Evolutionary conservation across 441 rosid genomes (phyloP).

Genomic region (Viola pubescens): DNA sequence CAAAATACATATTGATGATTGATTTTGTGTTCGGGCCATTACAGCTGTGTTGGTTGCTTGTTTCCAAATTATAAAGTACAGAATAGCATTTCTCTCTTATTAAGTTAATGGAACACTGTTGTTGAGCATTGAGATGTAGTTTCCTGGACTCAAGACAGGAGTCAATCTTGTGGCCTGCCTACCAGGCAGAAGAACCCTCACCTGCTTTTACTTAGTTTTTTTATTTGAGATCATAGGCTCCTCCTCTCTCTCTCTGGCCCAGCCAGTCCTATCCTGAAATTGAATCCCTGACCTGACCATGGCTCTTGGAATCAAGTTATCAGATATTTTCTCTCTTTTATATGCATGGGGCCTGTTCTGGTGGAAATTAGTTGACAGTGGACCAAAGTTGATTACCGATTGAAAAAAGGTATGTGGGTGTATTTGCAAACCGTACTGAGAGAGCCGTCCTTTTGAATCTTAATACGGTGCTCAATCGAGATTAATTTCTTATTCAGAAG

Average conservation of each 20-base stretch:
- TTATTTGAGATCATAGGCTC: not conserved
- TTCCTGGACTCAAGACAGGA: conserved; percentile 29
- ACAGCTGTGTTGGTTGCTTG: not conserved
- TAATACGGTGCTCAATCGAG: not conserved
- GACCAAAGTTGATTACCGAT: not conserved
- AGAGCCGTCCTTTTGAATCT: no score
- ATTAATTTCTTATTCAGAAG: not conserved
- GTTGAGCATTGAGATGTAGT: conserved; percentile 7
- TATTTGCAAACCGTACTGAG: not conserved
- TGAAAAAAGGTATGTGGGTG: not conserved
- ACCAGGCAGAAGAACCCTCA: conserved; percentile 19
- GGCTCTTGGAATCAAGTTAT: not conserved
- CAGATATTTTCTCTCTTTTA: not conserved
- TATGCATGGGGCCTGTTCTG: not conserved
- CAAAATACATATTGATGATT: conserved; percentile 19
- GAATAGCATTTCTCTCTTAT: not conserved
- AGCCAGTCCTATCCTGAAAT: not conserved
- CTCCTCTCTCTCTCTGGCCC: conserved; percentile 8
- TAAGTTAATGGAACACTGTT: not conserved
- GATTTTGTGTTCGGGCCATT: conserved; percentile 5
- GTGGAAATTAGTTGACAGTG: not conserved
- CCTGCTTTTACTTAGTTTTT: conserved; percentile 9
- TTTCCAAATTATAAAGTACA: not conserved
- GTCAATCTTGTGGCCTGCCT: conserved; percentile 26
- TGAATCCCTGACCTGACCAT: not conserved